Base-by-base conservation (phyloP, 352 stramenopile genomes). In the Phytophthora hibernalis region DNA sequence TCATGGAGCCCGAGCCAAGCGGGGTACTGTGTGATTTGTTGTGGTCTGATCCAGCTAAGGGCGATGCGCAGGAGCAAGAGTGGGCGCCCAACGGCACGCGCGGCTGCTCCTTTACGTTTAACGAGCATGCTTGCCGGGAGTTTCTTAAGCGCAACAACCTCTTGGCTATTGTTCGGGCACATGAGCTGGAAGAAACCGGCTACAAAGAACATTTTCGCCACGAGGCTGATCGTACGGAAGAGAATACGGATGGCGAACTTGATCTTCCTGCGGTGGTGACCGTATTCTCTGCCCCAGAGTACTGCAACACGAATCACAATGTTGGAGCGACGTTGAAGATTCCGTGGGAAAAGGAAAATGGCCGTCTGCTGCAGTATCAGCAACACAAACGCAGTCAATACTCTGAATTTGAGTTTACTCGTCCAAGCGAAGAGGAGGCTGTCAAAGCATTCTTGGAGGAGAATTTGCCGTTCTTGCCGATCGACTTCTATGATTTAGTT, bases 11-110 rank as follows among this genome's bases (percentile, higher is more conserved):
- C 6, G 84, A 92, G 54, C 82, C 83, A 7, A 88, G 75, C n/a
- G 87, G 98, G 48, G 82, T 99, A 18, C 72, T 99, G 16, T 99
- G 98, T 70, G 98, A 99, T 78, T 82, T 99, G 61, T 80, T 99
- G 33, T 99, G 98, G 98, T 96, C 96, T n/a, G 98, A 99, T 74
- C 98, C 98, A 38, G 97, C 98, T 51, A 99, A 98, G 70, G 79
- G 87, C 4, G 55, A 68, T 8, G 54, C 61, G 5, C 72, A 91
- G 40, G 62, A 74, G 20, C 64, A 82, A 2, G 62, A 82, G 21
- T 95, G 85, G 77, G 74, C 58, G 5, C 79, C 80, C 28, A 95
- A 93, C 54, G 67, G 64, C 16, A 80, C 90, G 42, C 85, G 87
- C 7, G 87, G 87, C 3, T 93, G 83, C 54, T 95, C 87, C 7